A percentile compares a stretch with the other conserved stretches of the same genome.
Evolutionary conservation across 495 filamentous ascomycete species (phyloP).

Genomic region (Penicillium argentinense): DNA sequence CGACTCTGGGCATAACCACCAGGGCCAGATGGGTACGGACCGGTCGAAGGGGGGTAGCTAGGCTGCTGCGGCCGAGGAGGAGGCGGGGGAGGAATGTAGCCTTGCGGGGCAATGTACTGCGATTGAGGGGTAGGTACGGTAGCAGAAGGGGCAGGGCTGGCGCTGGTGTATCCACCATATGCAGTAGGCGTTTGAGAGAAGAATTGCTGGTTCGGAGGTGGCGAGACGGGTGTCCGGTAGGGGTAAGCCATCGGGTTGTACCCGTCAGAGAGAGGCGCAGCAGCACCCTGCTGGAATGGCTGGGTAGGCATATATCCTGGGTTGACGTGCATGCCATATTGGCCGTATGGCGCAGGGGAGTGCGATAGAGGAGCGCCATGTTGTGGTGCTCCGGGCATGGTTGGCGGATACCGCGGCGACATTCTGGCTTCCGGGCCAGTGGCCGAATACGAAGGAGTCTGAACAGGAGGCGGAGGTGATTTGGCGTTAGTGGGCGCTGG

Average conservation of each 20-base stretch:
- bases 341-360: constrained; percentile 44
- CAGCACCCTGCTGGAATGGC: constrained; percentile 48
- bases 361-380: constrained; percentile 36
- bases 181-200: constrained; percentile 42
- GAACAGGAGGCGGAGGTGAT: constrained; percentile 45
- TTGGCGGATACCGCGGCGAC: constrained; percentile 51
- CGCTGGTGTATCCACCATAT: constrained; percentile 33
- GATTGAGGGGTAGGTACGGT: constrained; percentile 19
- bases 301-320: constrained; percentile 35
- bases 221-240: constrained; percentile 46
- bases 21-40: constrained; percentile 56
- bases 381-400: constrained; percentile 25
- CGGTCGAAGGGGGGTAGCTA: constrained; percentile 59
- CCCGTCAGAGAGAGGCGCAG: constrained; percentile 45
- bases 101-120: constrained; percentile 61
- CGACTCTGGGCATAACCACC: constrained; percentile 57
- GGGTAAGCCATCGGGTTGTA: constrained; percentile 59
- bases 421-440: constrained; percentile 38
- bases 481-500: constrained; percentile 33
- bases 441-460: constrained; percentile 38
- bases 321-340: constrained; percentile 35
- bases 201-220: constrained; percentile 44
- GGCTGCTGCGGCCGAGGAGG: constrained; percentile 80
- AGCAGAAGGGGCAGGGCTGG: constrained; percentile 35
- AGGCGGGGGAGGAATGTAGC: constrained; percentile 89